These are phyloP conservation scores for sunflower (Helianthus annuus) DNA, from an alignment of 129 eudicot genomes.

Conservation along the genomic window HanXRQr2.0-SUNRISE NC_035447.2:154459537-154460036, in stretches of 20 bases:
- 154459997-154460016: not conserved
- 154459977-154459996: no score
- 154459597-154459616: conserved; percentile 3
- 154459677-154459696: conserved; percentile 77
- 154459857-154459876: conserved; percentile 9
- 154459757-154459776: conserved; percentile 53
- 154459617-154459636: conserved; percentile 24
- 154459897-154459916: no score
- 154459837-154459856: not conserved
- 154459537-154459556: conserved; percentile 36
- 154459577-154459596: conserved; percentile 23
- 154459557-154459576: conserved; percentile 39
- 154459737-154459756: conserved; percentile 54
- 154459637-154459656: conserved; percentile 66
- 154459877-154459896: not conserved
- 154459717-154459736: conserved; percentile 81
- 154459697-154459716: conserved; percentile 79
- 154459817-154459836: not conserved
- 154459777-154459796: not conserved
- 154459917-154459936: no score
- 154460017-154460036: not conserved
- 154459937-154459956: no score
- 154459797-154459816: not conserved
- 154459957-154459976: no score
- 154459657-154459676: conserved; percentile 91